Percentiles rank a stretch among this genome's conserved stretches.
Evolutionary conservation across 2,329 filamentous ascomycete species (phyloP).

Genomic region (Plenodomus tracheiphilus): DNA sequence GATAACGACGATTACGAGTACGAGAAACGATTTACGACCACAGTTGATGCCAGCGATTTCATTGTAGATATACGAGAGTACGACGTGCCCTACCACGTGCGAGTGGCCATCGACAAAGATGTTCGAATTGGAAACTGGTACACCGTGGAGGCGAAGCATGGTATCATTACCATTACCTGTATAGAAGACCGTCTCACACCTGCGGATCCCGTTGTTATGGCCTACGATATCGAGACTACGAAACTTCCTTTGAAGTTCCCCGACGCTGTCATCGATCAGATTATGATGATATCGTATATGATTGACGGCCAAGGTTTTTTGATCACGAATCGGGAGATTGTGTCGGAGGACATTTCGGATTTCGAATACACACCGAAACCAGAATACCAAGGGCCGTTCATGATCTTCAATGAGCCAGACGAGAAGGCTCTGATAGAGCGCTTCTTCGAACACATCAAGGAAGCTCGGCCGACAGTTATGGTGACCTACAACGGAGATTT

Average conservation of each 20-base stretch:
- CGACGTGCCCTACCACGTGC: slow-evolving; percentile 98
- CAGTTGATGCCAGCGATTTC: slow-evolving; percentile 91
- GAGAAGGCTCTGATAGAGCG: slow-evolving; percentile 86
- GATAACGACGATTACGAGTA: slow-evolving; percentile 79
- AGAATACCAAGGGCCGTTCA: slow-evolving; percentile 92
- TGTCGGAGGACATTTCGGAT: slow-evolving; percentile 94
- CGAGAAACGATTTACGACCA: slow-evolving; percentile 76
- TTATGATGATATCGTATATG: slow-evolving; percentile 99
- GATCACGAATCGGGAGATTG: slow-evolving; percentile 96
- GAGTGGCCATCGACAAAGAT: slow-evolving; percentile 97
- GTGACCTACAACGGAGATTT: slow-evolving; percentile 99
- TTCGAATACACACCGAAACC: slow-evolving; percentile 98
- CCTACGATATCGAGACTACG: slow-evolving; percentile 98
- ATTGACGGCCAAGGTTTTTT: slow-evolving; percentile 97
- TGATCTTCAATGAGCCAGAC: slow-evolving; percentile 97
- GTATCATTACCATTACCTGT: slow-evolving; percentile 77
- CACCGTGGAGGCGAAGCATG: slow-evolving; percentile 90
- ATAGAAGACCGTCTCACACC: slow-evolving; percentile 86
- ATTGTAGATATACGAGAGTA: slow-evolving; percentile 99
- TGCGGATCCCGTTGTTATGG: slow-evolving; percentile 96
- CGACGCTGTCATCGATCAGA: slow-evolving; percentile 89
- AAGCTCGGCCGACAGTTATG: slow-evolving; percentile 91
- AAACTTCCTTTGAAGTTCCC: slow-evolving; percentile 97
- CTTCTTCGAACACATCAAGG: slow-evolving; percentile 95
- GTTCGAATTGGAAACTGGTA: slow-evolving; percentile 98